Percentiles rank a stretch among this genome's conserved stretches.
Evolutionary conservation across 768 basidiomycete species (phyloP).

Genomic region (Tylopilus rubrobrunneus): DNA sequence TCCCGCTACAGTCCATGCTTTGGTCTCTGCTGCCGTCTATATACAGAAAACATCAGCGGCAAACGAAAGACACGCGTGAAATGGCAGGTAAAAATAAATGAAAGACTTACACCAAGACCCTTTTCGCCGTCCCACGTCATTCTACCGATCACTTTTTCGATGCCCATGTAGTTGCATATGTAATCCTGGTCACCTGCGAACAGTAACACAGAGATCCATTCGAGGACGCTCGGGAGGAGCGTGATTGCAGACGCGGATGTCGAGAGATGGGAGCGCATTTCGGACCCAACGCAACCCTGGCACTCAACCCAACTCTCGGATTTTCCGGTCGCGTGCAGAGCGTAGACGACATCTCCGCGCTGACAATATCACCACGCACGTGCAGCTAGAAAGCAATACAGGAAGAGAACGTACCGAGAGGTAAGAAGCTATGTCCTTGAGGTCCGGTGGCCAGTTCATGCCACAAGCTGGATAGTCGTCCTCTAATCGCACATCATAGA

Average conservation of each 20-base stretch:
- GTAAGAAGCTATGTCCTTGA: slow-evolving; percentile 69
- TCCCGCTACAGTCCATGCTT: slow-evolving; percentile 72
- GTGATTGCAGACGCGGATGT: slow-evolving; percentile 72
- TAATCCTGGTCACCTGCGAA: slow-evolving; percentile 96
- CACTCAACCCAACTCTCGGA: slow-evolving; percentile 89
- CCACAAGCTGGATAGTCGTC: slow-evolving; percentile 87
- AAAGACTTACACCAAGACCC: slow-evolving; percentile 76
- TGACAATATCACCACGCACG: slow-evolving; percentile 30
- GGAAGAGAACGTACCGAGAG: slow-evolving; percentile 59
- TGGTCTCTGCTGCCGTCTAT: slow-evolving; percentile 66
- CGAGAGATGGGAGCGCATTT: slow-evolving; percentile 54
- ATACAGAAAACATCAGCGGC: background rate
- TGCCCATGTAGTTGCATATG: slow-evolving; percentile 93
- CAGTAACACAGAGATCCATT: slow-evolving; percentile 78
- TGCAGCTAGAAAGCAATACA: background rate
- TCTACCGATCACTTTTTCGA: slow-evolving; percentile 78
- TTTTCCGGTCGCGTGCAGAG: slow-evolving; percentile 78
- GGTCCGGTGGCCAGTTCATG: slow-evolving; percentile 96
- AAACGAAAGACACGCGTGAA: background rate
- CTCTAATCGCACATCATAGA: slow-evolving; percentile 91
- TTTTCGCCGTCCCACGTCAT: slow-evolving; percentile 83
- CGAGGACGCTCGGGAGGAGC: slow-evolving; percentile 74
- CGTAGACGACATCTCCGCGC: slow-evolving; percentile 75
- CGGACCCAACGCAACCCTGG: slow-evolving; percentile 54
- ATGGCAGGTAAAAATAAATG: background rate